Conservation (phyloP, 2,329 filamentous ascomycete genomes). For the Talaromyces sp. region DNA sequence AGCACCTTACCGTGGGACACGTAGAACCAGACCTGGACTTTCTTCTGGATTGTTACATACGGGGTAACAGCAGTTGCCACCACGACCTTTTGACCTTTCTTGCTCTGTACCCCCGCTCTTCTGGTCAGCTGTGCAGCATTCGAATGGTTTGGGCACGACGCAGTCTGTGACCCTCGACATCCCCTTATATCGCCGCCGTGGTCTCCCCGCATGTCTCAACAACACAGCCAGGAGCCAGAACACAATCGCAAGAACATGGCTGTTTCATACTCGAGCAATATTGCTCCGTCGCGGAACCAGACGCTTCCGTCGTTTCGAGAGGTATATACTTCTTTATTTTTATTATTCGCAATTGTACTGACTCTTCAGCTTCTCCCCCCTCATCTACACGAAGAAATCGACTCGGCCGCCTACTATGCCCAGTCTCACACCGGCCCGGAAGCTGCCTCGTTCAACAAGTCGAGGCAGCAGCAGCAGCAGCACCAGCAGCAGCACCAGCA, state of each 20-base stretch:
- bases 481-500: conserved; percentile 14
- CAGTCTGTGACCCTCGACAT: neutral
- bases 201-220: conserved; percentile 11
- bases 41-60: neutral
- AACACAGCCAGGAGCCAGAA: conserved; percentile 3
- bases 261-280: conserved; percentile 6
- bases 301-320: conserved; percentile 12
- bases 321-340: neutral
- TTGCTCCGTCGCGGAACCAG: conserved; percentile 6
- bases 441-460: conserved; percentile 24
- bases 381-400: conserved; percentile 37
- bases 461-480: conserved; percentile 17
- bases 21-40: neutral
- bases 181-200: neutral
- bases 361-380: conserved; percentile 29
- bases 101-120: neutral
- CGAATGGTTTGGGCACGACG: neutral
- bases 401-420: conserved; percentile 29
- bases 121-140: neutral
- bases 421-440: conserved; percentile 23
- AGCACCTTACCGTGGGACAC: neutral
- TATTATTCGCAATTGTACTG: neutral
- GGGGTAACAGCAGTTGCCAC: neutral
- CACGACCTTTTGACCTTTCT: neutral
- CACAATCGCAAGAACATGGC: conserved; percentile 9